Evolutionary conservation across 169 alveolate genomes (phyloP).

Genomic region (Toxoplasma gondii): DNA sequence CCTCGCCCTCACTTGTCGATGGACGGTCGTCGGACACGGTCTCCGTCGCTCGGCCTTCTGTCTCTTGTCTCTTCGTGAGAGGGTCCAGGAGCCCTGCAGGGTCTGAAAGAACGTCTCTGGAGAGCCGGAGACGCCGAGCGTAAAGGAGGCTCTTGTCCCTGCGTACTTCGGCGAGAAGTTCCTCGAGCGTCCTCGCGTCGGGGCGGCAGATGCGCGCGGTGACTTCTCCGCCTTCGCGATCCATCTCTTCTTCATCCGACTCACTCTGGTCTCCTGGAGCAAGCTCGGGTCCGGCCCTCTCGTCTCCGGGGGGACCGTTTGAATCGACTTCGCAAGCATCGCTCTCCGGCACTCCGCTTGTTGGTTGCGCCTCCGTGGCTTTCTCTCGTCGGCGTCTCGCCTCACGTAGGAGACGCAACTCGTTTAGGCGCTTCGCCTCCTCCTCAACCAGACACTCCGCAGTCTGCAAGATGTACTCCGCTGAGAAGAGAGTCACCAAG

Average conservation of each 20-base stretch:
- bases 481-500: not conserved
- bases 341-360: not conserved
- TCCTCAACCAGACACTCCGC: constrained; percentile 10
- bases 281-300: not conserved
- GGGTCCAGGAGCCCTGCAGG: not conserved
- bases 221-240: constrained; percentile 11
- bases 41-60: not conserved
- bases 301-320: not conserved
- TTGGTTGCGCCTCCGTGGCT: not conserved
- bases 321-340: not conserved
- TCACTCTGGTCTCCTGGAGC: not conserved
- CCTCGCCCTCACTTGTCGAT: too few species aligned
- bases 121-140: not conserved
- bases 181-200: not conserved
- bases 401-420: not conserved
- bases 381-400: not conserved
- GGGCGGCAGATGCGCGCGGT: not conserved
- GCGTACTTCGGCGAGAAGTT: not conserved
- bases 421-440: not conserved
- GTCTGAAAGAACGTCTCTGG: not conserved
- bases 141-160: not conserved
- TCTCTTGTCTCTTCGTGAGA: not conserved
- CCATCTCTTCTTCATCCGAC: not conserved
- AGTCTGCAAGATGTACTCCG: constrained; percentile 14
- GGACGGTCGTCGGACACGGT: too few species aligned